Conservation (phyloP, 208 protist species). For the Borovskyia barvae region DNA sequence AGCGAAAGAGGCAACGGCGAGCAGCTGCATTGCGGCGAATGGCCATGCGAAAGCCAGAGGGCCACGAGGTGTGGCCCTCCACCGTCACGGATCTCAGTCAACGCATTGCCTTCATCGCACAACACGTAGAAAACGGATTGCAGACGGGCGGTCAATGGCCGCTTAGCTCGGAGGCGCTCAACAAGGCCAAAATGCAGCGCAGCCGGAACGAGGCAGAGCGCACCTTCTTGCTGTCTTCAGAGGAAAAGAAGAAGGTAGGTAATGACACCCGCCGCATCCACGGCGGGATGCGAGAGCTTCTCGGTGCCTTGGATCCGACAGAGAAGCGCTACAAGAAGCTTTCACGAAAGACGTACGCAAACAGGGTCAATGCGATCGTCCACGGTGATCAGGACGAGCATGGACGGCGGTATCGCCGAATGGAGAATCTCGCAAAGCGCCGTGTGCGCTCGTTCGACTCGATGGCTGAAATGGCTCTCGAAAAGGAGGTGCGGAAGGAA, state of each 20-base stretch:
- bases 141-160: slow-evolving; percentile 82
- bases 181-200: slow-evolving; percentile 48
- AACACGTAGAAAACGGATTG: slow-evolving; percentile 86
- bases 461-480: slow-evolving; percentile 65
- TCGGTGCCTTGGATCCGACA: slow-evolving; percentile 34
- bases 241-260: slow-evolving; percentile 40
- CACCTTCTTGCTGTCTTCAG: slow-evolving; percentile 56
- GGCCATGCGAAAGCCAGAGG: slow-evolving; percentile 74
- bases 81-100: slow-evolving; percentile 76
- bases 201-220: slow-evolving; percentile 55
- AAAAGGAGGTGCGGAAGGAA: slow-evolving; percentile 76
- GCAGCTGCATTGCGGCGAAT: slow-evolving; percentile 61
- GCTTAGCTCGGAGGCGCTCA: slow-evolving; percentile 54
- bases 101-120: slow-evolving; percentile 82
- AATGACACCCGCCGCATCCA: slow-evolving; percentile 2
- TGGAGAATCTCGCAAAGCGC: slow-evolving; percentile 39
- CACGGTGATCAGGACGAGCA: slow-evolving; percentile 88
- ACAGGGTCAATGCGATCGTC: slow-evolving; percentile 84
- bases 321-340: slow-evolving; percentile 76
- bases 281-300: slow-evolving; percentile 55
- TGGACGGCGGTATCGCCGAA: slow-evolving; percentile 69
- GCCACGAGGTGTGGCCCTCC: slow-evolving; percentile 72
- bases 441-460: slow-evolving; percentile 67
- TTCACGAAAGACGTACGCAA: slow-evolving; percentile 79
- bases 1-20: slow-evolving; percentile 71